phyloP scores from a whole-genome alignment of 805 yeast genomes.

The Kuraishia piskuri region DNA sequence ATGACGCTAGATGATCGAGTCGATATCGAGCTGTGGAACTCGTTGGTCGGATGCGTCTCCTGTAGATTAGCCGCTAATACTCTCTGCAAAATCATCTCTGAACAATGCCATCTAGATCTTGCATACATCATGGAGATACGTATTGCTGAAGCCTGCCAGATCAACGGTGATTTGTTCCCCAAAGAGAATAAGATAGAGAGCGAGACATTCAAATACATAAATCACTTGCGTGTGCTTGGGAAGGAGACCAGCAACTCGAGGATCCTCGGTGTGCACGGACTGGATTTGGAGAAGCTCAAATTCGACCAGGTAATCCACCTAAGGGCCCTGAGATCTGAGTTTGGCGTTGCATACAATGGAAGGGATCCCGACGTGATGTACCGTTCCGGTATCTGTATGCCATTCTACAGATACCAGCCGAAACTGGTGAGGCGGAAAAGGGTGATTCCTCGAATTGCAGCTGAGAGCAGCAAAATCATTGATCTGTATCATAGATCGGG shows the following conservation, averaged over 20 bases:
- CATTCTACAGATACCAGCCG: conserved; percentile 36
- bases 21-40: conserved; percentile 27
- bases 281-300: conserved; percentile 11
- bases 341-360: conserved; percentile 37
- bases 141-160: conserved; percentile 35
- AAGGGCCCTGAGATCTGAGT: conserved; percentile 39
- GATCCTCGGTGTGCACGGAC: conserved; percentile 35
- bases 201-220: conserved; percentile 31
- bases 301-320: conserved; percentile 31
- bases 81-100: conserved; percentile 28
- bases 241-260: conserved; percentile 34
- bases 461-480: conserved; percentile 10
- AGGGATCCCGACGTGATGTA: conserved; percentile 22
- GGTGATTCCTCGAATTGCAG: background rate
- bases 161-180: conserved; percentile 36
- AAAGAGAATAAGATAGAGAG: conserved; percentile 32
- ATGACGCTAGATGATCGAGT: conserved; percentile 16
- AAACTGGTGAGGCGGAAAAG: conserved; percentile 31
- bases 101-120: conserved; percentile 27
- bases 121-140: conserved; percentile 45
- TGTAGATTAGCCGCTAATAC: conserved; percentile 33
- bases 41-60: conserved; percentile 26
- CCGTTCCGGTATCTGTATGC: conserved; percentile 44
- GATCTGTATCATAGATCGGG: conserved; percentile 42
- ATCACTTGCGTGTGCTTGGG: conserved; percentile 25